Evolutionary conservation across 2,329 filamentous ascomycete genomes (phyloP), one percentile per base, ranked within the genome.

Genomic region (Coccinonectria pachysandricola): DNA sequence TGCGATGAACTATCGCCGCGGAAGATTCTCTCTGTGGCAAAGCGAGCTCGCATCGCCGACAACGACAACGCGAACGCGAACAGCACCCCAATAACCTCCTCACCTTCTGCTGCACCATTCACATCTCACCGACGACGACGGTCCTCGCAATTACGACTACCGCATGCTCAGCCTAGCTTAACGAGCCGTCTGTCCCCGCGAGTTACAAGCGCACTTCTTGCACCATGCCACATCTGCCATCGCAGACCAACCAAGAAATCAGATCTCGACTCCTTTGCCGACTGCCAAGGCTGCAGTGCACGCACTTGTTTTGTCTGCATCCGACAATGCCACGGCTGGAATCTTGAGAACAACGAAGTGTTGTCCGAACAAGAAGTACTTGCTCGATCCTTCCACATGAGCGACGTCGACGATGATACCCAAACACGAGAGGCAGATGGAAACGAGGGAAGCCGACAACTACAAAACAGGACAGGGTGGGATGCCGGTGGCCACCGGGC

Each of bases 251-350:
- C 64, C 27, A 72, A 72, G 39, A 78, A 71, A 46, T 64, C 64
- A 5, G 75, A 82, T 30, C 62, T 82, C 17, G 75, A 79, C 48
- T 71, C 68, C 7, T 81, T 74, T 45, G 67, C 73, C 23, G 62
- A 73, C 41, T 83, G 78, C 48, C 57, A 68, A 38, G 64, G 68
- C 9, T 83, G 78, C 45, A 59, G 63, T 7, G 57, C 68, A 35
- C 62, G 75, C 21, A 71, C 76, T 1, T 83, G 78, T 47, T 81
- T 69, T 43, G 62, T 83, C n/a, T 83, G 78, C 47, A 68, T 79
- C 22, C 58, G 78, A 14, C 59, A 71, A 38, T 83, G 78, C 40
- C 56, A 65, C 8, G 68, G 69, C 3, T 67, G 63, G 60, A 36
- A 44, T 15, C 27, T 30, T 11, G 32, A 45, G 12, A 39, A 43